phyloP scores from a whole-genome alignment of 352 stramenopile species.

The Blastocystis sp. region DNA sequence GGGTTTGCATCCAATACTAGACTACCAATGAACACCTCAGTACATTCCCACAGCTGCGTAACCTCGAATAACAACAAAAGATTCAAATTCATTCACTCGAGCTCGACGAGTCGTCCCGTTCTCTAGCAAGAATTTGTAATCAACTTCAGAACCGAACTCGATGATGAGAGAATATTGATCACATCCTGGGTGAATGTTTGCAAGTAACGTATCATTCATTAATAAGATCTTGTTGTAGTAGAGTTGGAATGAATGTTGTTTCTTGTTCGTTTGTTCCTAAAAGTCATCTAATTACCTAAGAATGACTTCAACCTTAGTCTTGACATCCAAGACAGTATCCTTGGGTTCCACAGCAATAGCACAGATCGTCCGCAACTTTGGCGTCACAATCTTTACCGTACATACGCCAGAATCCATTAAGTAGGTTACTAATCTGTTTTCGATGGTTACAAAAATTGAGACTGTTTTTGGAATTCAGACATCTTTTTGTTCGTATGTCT shows the following conservation, averaged over 20 bases:
- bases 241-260: background rate
- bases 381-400: constrained; percentile 24
- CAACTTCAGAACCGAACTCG: constrained; percentile 24
- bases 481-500: constrained; percentile 1
- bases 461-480: background rate
- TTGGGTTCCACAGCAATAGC: background rate
- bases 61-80: background rate
- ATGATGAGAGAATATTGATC: constrained; percentile 24
- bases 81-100: constrained; percentile 21
- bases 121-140: constrained; percentile 49
- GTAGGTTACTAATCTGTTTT: background rate
- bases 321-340: background rate
- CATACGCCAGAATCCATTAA: background rate
- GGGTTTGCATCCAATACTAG: background rate
- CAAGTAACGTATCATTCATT: constrained; percentile 29
- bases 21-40: background rate
- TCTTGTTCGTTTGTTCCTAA: constrained; percentile 44
- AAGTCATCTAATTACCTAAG: too few relatives aligned
- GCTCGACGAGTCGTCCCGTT: constrained; percentile 24
- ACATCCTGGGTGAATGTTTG: background rate
- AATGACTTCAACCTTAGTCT: constrained; percentile 15
- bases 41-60: background rate
- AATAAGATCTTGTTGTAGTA: constrained; percentile 44
- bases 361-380: background rate
- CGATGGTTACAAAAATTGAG: background rate